Evolutionary conservation across 441 rosid species (phyloP), one percentile per base, ranked within the genome.

Genomic region (Hura crepitans): DNA sequence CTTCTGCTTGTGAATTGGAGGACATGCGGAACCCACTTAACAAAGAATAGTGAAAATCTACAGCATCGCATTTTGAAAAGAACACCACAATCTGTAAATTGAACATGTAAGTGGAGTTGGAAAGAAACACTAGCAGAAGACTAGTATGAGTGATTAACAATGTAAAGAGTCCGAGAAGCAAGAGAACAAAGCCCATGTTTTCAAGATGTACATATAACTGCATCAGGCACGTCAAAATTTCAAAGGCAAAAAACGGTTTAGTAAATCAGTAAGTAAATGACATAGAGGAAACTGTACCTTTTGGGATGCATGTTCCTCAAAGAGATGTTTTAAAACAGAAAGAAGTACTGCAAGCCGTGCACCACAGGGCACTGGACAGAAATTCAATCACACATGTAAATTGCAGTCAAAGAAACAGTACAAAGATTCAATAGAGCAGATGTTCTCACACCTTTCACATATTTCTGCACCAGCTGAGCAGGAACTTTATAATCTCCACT

Each of bases 1-100:
- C 56, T 62, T 68, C 81, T 69, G 82, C 54, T 66, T 84, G 81
- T 12, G 84, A 78, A 56, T 75, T 74, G 47, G 87, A 82, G 70
- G 90, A 86, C 88, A 87, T 86, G 76, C 71, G 83, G 85, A 92
- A 90, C 70, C 81, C 87, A 77, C 79, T 87, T 66, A 94, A 72
- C 79, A 94, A 84, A 28, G 82, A 81, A 82, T 85, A 81, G 80
- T 92, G 99, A 82, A 90, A 94, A 85, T 92, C 97, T 56, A 95
- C 99, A 22, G 96, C 94, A 84, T 83, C 97, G 74, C 97, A 92
- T 68, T 97, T 95, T 35, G 99, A 95, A 75, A 95, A 94, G 93
- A 95, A 92, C 50, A 95, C 90, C 64, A 95, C 97, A 79, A 95
- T 79, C 99, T 95, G 87, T 56, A 63, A 75, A 78, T 78, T 35